A percentile compares a stretch with the other conserved stretches of the same genome.
Evolutionary conservation across 306 rosid species (phyloP).

Genomic region (Fagus sylvatica): DNA sequence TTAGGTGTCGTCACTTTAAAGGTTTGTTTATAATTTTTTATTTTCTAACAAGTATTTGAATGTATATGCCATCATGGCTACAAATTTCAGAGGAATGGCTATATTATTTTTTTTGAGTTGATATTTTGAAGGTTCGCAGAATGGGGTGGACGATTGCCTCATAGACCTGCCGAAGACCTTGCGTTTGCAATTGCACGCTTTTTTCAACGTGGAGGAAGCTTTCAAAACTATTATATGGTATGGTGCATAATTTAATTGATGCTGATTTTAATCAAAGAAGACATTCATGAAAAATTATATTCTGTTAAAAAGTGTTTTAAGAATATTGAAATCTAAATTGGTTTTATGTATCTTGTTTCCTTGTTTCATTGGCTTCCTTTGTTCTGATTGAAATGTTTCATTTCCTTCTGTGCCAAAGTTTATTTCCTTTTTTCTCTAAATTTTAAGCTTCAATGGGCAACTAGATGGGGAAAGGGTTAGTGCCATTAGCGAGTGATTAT

Average conservation of each 20-base stretch:
- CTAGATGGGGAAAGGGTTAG: neutral
- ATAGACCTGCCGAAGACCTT: slow-evolving; percentile 95
- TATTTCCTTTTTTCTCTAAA: slow-evolving; percentile 1
- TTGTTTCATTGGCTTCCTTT: neutral
- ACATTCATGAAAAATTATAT: neutral
- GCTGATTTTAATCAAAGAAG: slow-evolving; percentile 11
- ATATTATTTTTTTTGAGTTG: slow-evolving; percentile 24
- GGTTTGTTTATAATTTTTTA: neutral
- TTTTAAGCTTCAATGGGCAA: neutral
- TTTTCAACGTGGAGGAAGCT: slow-evolving; percentile 94
- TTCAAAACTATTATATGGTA: slow-evolving; percentile 98
- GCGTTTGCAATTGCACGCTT: slow-evolving; percentile 98
- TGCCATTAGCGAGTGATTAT: neutral
- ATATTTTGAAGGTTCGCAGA: slow-evolving; percentile 66
- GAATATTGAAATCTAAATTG: neutral
- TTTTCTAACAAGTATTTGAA: slow-evolving; percentile 14
- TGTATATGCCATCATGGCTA: neutral
- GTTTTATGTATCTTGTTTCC: neutral
- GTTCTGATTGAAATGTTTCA: neutral
- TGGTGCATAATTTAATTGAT: slow-evolving; percentile 13
- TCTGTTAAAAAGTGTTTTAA: neutral
- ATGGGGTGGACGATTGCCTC: slow-evolving; percentile 91
- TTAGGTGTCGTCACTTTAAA: neutral
- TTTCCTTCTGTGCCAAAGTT: neutral
- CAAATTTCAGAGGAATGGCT: neutral